Evolutionary conservation across 306 rosid genomes (phyloP), one percentile per base, ranked within the genome.

Genomic region (Rosa lucieae): DNA sequence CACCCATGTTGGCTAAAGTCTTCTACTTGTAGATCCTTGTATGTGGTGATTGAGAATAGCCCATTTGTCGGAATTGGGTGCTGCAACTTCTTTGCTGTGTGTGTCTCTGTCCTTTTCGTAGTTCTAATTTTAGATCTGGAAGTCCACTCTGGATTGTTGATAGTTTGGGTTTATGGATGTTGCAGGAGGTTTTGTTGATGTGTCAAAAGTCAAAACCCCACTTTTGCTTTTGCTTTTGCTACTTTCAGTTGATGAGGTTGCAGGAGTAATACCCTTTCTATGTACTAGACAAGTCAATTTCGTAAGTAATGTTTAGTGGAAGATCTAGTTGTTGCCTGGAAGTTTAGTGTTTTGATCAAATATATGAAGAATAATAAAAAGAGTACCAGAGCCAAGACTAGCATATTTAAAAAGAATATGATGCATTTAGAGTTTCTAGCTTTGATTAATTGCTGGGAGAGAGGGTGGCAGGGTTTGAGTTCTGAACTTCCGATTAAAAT

Each of bases 91-190:
- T 32, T 32, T 32, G 40, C 5, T 48, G 51, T 26, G 15, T 23
- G 13, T 40, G 23, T n/a, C 1, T 77, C 10, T 35, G 6, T 49
- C 14, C 47, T 42, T 10, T 51, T 53, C 12, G 14, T 59, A 39
- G 32, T 67, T 69, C 14, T 53, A 23, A 20, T 78, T 68, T 23
- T 56, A 26, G 75, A 78, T 78, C 81, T 78, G 81, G 9, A 73
- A 52, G 49, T 42, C 15, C 23, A 39, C 3, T 39, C 20, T 62
- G 47, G n/a, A 4, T 63, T 32, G 3, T 32, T n/a, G 70, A 15
- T 70, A 21, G n/a, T 21, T 42, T 52, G 75, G 83, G 75, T 53
- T 70, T 58, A 68, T 78, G 46, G 68, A 14, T 20, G 37, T 15
- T 67, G 74, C 3, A 21, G 51, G 43, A 47, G 37, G 62, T 17